Evolutionary conservation across 805 yeast species (phyloP), one percentile per base, ranked within the genome.

Genomic region (Kuraishia ogatae): DNA sequence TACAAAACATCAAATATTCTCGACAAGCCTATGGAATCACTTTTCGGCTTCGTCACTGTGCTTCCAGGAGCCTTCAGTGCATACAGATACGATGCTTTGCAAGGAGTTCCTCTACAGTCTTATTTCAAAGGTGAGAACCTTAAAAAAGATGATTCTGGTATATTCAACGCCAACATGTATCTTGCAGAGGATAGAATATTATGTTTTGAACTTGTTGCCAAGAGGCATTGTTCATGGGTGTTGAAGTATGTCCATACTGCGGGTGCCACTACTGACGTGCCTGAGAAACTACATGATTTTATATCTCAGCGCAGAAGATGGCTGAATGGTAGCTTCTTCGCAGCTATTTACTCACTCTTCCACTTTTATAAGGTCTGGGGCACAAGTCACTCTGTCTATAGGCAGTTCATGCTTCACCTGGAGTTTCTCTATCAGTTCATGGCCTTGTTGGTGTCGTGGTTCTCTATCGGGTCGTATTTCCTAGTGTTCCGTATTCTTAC

Each of bases 11-110:
- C 97, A 4, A 94, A 93, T 67, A 89, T 93, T 58, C 75, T 93
- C 57, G 98, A 94, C 73, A 93, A 94, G 69, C 97, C 99, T 0
- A 87, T 91, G 78, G 99, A 93, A 68, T 86, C 96, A 2, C 88
- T 86, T 1, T 93, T 94, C 71, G 99, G 99, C 0, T 93, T 90
- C 66, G 92, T 93, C 61, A 81, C 96, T 0, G 98, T 94, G 56
- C 77, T 94, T 54, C 98, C 98, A 0, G 98, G 98, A 64, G 98
- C 98, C 0, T 92, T 94, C 63, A 88, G 96, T 17, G 99, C 98
- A 0, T 93, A 94, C 68, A 75, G 98, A 57, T 92, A 84, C 64
- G 80, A 76, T 43, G 98, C 97, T 0, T 74, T 93, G 43, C 76
- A 82, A 58, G 97, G 97, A 5, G 91, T 89, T 1, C 99, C 99